Conservation (phyloP, 768 basidiomycete species). For the Tulasnella sp. region DNA sequence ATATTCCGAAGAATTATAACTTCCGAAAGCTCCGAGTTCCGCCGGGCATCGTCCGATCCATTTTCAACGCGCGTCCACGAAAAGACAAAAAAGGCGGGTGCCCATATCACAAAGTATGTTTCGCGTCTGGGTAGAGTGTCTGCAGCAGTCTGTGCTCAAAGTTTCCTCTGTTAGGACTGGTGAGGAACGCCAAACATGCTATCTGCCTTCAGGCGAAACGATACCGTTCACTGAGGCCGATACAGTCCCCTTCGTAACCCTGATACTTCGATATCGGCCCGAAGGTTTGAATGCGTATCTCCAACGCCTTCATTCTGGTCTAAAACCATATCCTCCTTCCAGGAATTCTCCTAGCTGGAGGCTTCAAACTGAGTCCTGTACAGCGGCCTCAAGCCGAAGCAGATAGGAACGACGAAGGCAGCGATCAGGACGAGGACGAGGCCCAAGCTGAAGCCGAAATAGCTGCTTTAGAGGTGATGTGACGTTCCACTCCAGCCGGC, state of each 20-base stretch:
- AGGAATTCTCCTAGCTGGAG: not conserved
- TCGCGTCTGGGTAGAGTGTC: not conserved
- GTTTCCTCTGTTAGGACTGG: not conserved
- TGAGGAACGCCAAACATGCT: not conserved
- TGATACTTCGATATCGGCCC: not conserved
- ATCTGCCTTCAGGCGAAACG: not conserved
- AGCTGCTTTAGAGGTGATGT: not conserved
- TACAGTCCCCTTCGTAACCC: not conserved
- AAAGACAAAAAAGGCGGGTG: slow-evolving; percentile 3
- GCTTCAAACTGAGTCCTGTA: not conserved
- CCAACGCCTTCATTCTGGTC: not conserved
- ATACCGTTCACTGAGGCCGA: not conserved
- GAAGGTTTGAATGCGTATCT: not conserved
- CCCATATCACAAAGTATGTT: not conserved
- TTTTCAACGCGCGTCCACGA: not conserved
- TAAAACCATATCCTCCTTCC: not conserved
- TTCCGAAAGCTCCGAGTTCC: not conserved
- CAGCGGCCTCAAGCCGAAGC: not conserved
- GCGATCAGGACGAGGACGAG: not conserved
- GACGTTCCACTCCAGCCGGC: not conserved
- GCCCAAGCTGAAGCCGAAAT: not conserved
- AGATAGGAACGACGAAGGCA: not conserved
- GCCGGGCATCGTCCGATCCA: not conserved
- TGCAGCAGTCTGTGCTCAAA: not conserved
- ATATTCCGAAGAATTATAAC: not conserved